phyloP scores from a whole-genome alignment of 2,329 filamentous ascomycete genomes.

The Sporothrix inflata region DNA sequence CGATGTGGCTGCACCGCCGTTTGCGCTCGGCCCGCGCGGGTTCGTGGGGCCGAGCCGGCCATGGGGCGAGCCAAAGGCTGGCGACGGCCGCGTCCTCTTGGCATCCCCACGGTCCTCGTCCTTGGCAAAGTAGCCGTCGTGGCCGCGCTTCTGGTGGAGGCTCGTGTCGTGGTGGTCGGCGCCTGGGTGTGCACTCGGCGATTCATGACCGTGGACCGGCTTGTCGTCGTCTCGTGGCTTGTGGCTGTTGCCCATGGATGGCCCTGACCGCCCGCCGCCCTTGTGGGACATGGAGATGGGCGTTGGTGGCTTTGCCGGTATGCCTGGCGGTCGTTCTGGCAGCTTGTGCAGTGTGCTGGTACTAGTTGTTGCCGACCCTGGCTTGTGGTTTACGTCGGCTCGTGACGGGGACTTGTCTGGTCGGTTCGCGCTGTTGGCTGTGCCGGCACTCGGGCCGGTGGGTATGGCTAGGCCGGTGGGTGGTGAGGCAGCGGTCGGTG shows the following conservation, averaged over 20 bases:
- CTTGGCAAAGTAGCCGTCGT: background rate
- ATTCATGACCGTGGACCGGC: background rate
- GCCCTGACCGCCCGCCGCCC: background rate
- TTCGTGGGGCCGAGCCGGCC: background rate
- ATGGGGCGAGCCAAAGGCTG: background rate
- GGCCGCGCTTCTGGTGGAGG: slow-evolving; percentile 27
- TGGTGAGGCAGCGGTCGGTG: background rate
- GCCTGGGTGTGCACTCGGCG: background rate
- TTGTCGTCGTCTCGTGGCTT: background rate
- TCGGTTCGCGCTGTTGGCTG: background rate
- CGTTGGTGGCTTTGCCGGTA: slow-evolving; percentile 32
- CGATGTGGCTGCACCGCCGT: background rate
- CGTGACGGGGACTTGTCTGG: background rate
- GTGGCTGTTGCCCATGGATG: background rate
- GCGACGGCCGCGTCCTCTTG: slow-evolving; percentile 31
- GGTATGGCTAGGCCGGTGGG: background rate
- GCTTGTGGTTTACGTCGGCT: background rate
- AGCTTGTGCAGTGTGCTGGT: slow-evolving; percentile 15
- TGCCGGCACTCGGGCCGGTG: background rate
- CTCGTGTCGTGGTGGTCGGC: background rate
- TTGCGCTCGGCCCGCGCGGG: background rate
- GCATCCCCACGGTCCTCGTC: slow-evolving; percentile 25
- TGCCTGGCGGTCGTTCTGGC: slow-evolving; percentile 20
- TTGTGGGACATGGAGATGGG: slow-evolving; percentile 29
- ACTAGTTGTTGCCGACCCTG: background rate